phyloP scores from a whole-genome alignment of 306 rosid genomes.

The Trichosanthes cucumerina region DNA sequence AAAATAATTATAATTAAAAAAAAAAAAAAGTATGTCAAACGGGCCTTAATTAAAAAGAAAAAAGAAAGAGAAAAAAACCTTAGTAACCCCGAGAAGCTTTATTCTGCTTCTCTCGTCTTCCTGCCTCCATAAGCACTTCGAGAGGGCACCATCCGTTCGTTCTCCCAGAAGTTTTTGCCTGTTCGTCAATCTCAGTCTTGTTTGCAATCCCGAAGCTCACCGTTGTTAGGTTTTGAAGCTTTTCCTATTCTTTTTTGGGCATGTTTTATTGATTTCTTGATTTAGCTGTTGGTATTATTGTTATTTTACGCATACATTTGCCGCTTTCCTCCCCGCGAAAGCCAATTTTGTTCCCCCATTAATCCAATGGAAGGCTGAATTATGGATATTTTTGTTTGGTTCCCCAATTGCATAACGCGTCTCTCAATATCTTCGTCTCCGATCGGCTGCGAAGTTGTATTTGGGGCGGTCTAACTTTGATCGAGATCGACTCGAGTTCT shows the following conservation, averaged over 20 bases:
- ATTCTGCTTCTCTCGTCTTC: background rate
- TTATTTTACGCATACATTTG: background rate
- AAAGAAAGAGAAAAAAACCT: background rate
- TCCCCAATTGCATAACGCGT: background rate
- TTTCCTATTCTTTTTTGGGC: background rate
- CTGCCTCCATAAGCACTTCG: background rate
- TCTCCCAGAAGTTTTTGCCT: background rate
- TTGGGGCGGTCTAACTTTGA: background rate
- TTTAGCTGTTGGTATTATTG: background rate
- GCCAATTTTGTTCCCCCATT: background rate
- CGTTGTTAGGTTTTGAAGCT: background rate
- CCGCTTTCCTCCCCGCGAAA: background rate
- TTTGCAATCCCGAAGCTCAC: background rate
- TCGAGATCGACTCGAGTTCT: background rate
- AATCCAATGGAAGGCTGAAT: background rate
- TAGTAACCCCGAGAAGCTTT: background rate
- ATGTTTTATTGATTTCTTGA: background rate
- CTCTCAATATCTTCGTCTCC: background rate
- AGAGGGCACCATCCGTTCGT: background rate
- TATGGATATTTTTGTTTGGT: background rate
- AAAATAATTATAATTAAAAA: no score
- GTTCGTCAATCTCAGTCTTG: background rate
- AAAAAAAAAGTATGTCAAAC: no score
- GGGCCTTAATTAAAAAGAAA: background rate
- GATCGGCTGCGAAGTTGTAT: conserved; percentile 4